These are phyloP conservation scores for Thalassiosira mediterranea DNA, from an alignment of 352 stramenopile genomes.

Conservation along the genomic window DNA sequence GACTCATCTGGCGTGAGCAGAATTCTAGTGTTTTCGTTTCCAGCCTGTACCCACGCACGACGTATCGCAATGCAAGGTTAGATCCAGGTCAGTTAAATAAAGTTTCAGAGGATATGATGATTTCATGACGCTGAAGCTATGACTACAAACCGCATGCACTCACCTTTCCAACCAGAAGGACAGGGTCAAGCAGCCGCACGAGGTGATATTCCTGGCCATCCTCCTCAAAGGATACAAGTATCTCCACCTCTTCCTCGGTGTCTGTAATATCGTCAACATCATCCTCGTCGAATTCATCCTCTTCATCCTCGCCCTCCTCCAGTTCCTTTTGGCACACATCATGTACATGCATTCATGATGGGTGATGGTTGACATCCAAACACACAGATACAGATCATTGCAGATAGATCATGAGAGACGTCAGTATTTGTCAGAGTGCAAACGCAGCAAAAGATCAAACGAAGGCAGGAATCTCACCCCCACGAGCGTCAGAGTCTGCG, in stretches of 20 bases:
- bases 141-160: too few relatives aligned
- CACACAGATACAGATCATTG: background rate
- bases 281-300: slow-evolving; percentile 46
- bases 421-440: too few relatives aligned
- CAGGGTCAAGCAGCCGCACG: slow-evolving; percentile 79
- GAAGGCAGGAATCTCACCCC: slow-evolving; percentile 41
- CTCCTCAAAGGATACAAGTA: slow-evolving; percentile 82
- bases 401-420: too few relatives aligned
- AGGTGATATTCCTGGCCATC: slow-evolving; percentile 75
- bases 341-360: too few relatives aligned
- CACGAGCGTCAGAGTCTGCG: slow-evolving; percentile 82
- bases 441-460: slow-evolving; percentile 1
- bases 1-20: slow-evolving; percentile 78
- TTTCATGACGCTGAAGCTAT: too few relatives aligned
- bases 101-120: too few relatives aligned
- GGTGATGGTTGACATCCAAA: background rate
- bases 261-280: slow-evolving; percentile 57
- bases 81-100: too few relatives aligned
- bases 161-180: slow-evolving; percentile 81
- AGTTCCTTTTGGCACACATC: slow-evolving; percentile 73
- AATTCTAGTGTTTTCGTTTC: slow-evolving; percentile 62
- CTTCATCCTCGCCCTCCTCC: slow-evolving; percentile 65
- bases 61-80: too few relatives aligned
- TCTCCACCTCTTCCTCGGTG: slow-evolving; percentile 80
- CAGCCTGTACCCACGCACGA: slow-evolving; percentile 18